These are phyloP conservation scores for Exophiala bonariae DNA, from an alignment of 2,329 filamentous ascomycete species.

Conservation along the genomic window DNA sequence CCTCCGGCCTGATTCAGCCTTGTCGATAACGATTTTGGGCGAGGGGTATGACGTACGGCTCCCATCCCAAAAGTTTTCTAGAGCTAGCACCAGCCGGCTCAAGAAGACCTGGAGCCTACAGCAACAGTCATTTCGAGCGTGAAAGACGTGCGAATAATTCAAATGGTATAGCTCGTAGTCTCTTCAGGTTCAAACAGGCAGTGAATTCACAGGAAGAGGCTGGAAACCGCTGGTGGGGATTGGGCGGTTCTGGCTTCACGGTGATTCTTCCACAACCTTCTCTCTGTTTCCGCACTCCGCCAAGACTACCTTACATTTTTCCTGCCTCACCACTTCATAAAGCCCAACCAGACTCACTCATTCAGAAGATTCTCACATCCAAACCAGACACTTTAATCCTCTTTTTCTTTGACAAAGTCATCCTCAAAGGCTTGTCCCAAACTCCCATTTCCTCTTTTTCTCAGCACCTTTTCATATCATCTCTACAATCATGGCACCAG, in stretches of 20 bases:
- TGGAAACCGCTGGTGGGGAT: constrained; percentile 7
- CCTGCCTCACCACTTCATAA: constrained; percentile 6
- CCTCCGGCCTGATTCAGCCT: constrained; percentile 3
- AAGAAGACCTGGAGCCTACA: neutral
- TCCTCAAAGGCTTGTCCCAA: neutral
- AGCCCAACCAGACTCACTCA: neutral
- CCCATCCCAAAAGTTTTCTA: no score
- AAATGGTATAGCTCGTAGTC: neutral
- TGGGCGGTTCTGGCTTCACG: constrained; percentile 2
- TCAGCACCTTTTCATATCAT: constrained; percentile 5
- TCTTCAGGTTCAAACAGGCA: no score
- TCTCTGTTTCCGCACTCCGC: constrained; percentile 4
- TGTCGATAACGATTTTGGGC: neutral
- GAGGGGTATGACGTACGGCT: constrained; percentile 7
- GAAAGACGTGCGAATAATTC: neutral
- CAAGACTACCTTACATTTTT: constrained; percentile 11
- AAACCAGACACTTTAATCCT: constrained; percentile 12
- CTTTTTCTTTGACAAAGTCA: neutral
- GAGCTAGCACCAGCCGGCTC: neutral
- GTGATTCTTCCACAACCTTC: constrained; percentile 10
- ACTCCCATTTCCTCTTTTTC: constrained; percentile 2
- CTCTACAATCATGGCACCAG: constrained; percentile 21
- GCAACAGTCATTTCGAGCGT: neutral
- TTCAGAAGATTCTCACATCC: constrained; percentile 8
- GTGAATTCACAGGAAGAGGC: constrained; percentile 7